Conservation (phyloP, 2,329 filamentous ascomycete genomes). For the Cladosporium sp. region DNA sequence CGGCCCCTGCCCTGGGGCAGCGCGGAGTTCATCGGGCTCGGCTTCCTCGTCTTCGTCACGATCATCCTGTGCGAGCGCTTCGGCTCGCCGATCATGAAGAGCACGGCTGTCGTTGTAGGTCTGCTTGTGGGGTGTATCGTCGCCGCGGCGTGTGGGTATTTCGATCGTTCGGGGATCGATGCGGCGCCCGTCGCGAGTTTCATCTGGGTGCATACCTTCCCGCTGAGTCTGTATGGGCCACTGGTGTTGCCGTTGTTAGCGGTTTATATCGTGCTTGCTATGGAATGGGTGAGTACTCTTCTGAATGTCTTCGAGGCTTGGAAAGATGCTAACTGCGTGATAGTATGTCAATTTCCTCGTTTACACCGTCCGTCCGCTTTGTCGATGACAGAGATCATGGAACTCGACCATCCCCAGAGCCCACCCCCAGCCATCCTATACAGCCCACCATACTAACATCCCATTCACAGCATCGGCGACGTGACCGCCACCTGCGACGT, state of each 20-base stretch:
- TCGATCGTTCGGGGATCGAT: conserved; percentile 62
- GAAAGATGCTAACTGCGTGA: neutral
- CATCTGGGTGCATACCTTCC: conserved; percentile 74
- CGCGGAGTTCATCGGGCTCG: conserved; percentile 70
- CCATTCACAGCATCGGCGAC: conserved; percentile 40
- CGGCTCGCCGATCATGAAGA: conserved; percentile 79
- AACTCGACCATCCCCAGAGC: no score
- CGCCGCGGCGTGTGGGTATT: conserved; percentile 72
- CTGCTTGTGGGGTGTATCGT: conserved; percentile 72
- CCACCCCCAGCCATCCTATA: no score
- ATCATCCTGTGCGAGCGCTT: conserved; percentile 78
- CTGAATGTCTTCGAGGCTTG: neutral
- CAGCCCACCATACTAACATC: neutral
- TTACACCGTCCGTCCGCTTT: no score
- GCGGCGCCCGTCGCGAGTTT: conserved; percentile 66
- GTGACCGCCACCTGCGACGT: conserved; percentile 79
- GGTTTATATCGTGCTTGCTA: conserved; percentile 62
- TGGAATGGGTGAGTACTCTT: conserved; percentile 44
- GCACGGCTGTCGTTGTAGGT: conserved; percentile 67
- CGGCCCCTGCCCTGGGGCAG: conserved; percentile 70
- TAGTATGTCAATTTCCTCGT: no score
- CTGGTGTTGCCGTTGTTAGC: conserved; percentile 64
- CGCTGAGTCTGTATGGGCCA: conserved; percentile 63
- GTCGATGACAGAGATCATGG: no score
- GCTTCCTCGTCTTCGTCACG: conserved; percentile 71